These are phyloP conservation scores for Purshia tridentata DNA, from an alignment of 306 rosid species.

Conservation along the genomic window DNA sequence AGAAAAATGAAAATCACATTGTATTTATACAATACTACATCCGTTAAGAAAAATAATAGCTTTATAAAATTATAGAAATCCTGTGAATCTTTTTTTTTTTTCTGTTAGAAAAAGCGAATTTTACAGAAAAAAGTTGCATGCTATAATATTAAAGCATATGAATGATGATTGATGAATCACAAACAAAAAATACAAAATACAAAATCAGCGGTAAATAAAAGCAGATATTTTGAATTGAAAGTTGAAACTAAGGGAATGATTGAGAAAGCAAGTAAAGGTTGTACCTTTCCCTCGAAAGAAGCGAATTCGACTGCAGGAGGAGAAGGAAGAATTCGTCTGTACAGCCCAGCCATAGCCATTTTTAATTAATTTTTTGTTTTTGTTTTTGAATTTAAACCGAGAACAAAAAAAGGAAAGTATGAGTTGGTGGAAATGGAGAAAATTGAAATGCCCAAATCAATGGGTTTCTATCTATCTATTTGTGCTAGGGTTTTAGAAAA, in stretches of 20 bases:
- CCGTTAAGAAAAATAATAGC: too few relatives aligned
- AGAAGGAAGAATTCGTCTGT: slow-evolving; percentile 73
- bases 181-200: background rate
- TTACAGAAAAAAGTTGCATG: background rate
- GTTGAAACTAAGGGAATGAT: background rate
- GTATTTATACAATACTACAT: too few relatives aligned
- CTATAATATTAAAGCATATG: background rate
- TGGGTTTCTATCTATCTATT: background rate
- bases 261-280: background rate
- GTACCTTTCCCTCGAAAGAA: slow-evolving; percentile 79
- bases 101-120: background rate
- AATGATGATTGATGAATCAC: background rate
- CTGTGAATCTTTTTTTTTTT: background rate
- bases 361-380: background rate
- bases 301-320: slow-evolving; percentile 92
- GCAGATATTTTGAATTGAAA: too few relatives aligned
- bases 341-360: slow-evolving; percentile 93
- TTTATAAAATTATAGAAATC: background rate
- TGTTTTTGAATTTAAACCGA: background rate
- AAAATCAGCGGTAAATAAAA: background rate
- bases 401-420: background rate
- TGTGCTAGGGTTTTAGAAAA: slow-evolving; percentile 4
- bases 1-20: background rate
- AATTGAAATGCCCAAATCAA: background rate
- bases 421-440: background rate